Percentiles rank a stretch among this genome's conserved stretches.
These are phyloP conservation scores for Sphaerulina populicola DNA, from an alignment of 2,329 filamentous ascomycete species.

Conservation along the genomic window DNA sequence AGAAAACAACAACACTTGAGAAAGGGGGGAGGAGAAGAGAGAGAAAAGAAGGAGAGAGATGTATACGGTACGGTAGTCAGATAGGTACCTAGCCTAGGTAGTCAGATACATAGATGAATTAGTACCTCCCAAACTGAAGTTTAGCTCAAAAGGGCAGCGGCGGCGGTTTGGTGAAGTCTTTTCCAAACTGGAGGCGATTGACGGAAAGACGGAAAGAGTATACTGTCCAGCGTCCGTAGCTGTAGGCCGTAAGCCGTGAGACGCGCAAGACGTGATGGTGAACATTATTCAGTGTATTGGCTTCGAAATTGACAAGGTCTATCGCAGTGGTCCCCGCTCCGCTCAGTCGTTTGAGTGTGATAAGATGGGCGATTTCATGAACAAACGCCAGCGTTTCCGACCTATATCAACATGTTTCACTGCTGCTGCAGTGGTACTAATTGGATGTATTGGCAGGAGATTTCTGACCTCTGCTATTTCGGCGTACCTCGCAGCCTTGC, in stretches of 20 bases:
- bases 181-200: too few species aligned
- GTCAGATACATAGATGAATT: too few species aligned
- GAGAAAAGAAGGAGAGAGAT: too few species aligned
- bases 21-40: too few species aligned
- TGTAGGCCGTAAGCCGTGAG: constrained; percentile 21
- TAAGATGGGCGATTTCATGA: background rate
- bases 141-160: too few species aligned
- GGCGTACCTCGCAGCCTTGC: background rate
- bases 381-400: background rate
- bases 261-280: background rate
- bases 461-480: background rate
- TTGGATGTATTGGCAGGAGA: background rate
- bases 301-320: background rate
- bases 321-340: background rate
- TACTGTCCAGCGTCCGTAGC: constrained; percentile 22
- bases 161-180: too few species aligned
- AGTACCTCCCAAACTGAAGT: too few species aligned
- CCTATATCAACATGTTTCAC: background rate
- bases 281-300: background rate
- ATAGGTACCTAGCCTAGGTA: too few species aligned
- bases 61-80: too few species aligned
- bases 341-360: background rate
- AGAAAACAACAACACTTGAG: too few species aligned
- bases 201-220: constrained; percentile 18
- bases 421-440: background rate